phyloP scores from a whole-genome alignment of 2,329 filamentous ascomycete genomes.

The Penicillium paneum region DNA sequence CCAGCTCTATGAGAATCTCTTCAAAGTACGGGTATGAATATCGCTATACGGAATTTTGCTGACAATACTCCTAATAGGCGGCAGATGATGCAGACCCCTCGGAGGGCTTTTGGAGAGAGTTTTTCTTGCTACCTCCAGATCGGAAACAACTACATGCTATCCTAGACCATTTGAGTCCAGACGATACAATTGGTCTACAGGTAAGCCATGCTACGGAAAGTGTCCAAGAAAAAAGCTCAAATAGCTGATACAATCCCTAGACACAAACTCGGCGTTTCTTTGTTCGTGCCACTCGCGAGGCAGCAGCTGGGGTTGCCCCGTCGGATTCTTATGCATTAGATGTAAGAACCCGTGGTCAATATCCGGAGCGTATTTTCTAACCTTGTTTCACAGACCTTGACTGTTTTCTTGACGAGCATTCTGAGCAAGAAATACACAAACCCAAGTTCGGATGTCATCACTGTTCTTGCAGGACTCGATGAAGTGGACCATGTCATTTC shows the following conservation, averaged over 20 bases:
- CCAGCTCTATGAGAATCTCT: conserved; percentile 79
- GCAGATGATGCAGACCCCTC: conserved; percentile 67
- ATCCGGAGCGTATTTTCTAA: conserved; percentile 36
- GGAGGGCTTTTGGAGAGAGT: conserved; percentile 93
- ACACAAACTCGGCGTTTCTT: conserved; percentile 76
- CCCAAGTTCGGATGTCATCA: conserved; percentile 90
- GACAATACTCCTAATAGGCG: conserved; percentile 47
- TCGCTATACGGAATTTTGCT: conserved; percentile 3
- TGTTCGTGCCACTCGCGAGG: conserved; percentile 63
- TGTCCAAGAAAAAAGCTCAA: not conserved
- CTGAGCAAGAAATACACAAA: conserved; percentile 91
- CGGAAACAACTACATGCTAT: conserved; percentile 63
- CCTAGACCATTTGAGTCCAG: conserved; percentile 67
- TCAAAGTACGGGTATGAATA: conserved; percentile 51
- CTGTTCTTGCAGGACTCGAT: conserved; percentile 82
- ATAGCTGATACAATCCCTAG: conserved; percentile 34
- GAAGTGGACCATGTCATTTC: conserved; percentile 82
- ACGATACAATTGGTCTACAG: conserved; percentile 73
- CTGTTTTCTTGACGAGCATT: conserved; percentile 77
- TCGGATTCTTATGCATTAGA: conserved; percentile 79
- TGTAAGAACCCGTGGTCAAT: conserved; percentile 50
- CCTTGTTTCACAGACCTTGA: conserved; percentile 67
- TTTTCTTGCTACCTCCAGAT: conserved; percentile 87
- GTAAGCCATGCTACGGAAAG: conserved; percentile 35
- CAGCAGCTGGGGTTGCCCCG: conserved; percentile 60